A percentile compares a stretch with the other conserved stretches of the same genome.
phyloP scores from a whole-genome alignment of 1,139 yeast genomes.

The Barnettozyma hawaiiensis region DNA sequence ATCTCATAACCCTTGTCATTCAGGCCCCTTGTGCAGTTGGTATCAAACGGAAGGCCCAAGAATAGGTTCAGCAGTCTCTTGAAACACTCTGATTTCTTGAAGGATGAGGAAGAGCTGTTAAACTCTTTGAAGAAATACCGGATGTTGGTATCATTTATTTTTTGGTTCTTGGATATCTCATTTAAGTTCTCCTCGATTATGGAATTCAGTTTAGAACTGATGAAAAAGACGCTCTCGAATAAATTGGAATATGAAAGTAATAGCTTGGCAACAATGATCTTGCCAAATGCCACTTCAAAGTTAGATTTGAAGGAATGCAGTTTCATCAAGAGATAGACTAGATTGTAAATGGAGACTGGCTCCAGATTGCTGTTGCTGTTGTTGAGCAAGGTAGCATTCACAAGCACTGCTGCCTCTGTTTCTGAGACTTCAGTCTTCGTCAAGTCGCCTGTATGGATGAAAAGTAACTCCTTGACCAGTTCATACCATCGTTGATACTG shows the following conservation, averaged over 20 bases:
- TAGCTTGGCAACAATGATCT: constrained; percentile 19
- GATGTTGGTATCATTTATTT: constrained; percentile 17
- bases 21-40: constrained; percentile 22
- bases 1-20: constrained; percentile 20
- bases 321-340: constrained; percentile 15
- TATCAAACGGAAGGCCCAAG: constrained; percentile 17
- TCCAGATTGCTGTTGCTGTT: not conserved
- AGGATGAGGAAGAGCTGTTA: constrained; percentile 11
- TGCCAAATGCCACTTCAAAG: constrained; percentile 25
- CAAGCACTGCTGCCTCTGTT: constrained; percentile 10
- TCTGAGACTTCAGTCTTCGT: constrained; percentile 12
- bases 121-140: constrained; percentile 24
- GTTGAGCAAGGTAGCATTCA: constrained; percentile 15
- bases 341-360: constrained; percentile 5
- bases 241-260: constrained; percentile 20
- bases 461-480: constrained; percentile 20
- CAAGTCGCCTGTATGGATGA: constrained; percentile 19
- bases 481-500: constrained; percentile 20
- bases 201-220: constrained; percentile 10
- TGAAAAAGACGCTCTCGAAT: constrained; percentile 10
- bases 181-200: constrained; percentile 14
- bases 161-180: constrained; percentile 20
- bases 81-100: constrained; percentile 17
- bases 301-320: constrained; percentile 19
- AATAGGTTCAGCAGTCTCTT: constrained; percentile 22